A percentile compares a stretch with the other conserved stretches of the same genome.
Conservation (phyloP, 1,284 basidiomycete species). For the Lentinula novae-zelandiae region DNA sequence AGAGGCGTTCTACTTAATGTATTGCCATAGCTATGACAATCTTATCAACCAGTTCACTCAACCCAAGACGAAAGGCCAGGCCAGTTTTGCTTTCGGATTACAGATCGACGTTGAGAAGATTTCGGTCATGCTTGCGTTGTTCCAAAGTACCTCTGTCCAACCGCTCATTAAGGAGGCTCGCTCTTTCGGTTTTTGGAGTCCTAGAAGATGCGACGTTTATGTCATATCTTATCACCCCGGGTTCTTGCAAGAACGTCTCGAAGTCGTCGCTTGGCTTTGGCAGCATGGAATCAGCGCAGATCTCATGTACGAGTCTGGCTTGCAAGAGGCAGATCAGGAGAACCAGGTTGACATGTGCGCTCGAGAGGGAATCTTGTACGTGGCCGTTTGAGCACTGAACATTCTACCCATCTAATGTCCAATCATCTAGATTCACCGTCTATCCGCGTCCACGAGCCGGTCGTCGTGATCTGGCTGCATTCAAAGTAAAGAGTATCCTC, state of each 20-base stretch:
- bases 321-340: conserved; percentile 59
- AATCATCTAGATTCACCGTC: conserved; percentile 56
- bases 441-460: conserved; percentile 58
- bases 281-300: conserved; percentile 81
- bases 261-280: conserved; percentile 79
- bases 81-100: conserved; percentile 65
- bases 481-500: conserved; percentile 78
- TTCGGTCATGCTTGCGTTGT: conserved; percentile 64
- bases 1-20: neutral
- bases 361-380: conserved; percentile 78
- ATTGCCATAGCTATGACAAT: conserved; percentile 61
- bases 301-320: conserved; percentile 77
- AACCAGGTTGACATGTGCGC: conserved; percentile 61
- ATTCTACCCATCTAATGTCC: conserved; percentile 7
- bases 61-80: conserved; percentile 43
- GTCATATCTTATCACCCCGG: conserved; percentile 78
- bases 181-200: conserved; percentile 86
- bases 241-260: conserved; percentile 71
- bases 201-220: conserved; percentile 82
- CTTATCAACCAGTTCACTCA: conserved; percentile 63
- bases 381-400: conserved; percentile 10
- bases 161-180: conserved; percentile 72
- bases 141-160: conserved; percentile 68
- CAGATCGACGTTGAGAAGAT: conserved; percentile 84
- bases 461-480: conserved; percentile 61